A percentile compares a stretch with the other conserved stretches of the same genome.
phyloP scores from a whole-genome alignment of 225 moss, liverwort and hornwort species.

The Neckera pumila region DNA sequence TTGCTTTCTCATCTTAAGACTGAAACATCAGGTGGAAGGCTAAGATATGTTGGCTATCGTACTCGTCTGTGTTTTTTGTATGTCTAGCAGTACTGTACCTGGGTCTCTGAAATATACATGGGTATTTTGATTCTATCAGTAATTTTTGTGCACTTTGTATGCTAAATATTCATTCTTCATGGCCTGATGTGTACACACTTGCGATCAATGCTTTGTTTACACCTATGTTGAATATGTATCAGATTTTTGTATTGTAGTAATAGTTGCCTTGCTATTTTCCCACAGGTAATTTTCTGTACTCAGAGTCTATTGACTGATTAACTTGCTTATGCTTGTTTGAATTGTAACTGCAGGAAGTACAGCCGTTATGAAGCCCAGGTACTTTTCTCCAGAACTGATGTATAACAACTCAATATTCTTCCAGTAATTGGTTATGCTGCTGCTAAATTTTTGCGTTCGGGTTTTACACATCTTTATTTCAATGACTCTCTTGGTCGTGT shows the following conservation, averaged over 20 bases:
- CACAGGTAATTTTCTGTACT: background rate
- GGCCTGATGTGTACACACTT: background rate
- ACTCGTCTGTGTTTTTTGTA: background rate
- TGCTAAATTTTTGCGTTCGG: background rate
- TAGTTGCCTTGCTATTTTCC: background rate
- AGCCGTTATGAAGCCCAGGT: constrained; percentile 91
- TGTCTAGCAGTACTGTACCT: background rate
- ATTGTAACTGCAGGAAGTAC: constrained; percentile 57
- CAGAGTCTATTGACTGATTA: background rate
- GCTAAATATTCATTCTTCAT: background rate
- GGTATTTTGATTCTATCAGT: background rate
- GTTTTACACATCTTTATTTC: background rate
- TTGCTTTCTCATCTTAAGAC: background rate
- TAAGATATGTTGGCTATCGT: background rate
- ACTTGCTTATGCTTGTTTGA: background rate
- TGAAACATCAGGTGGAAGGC: background rate
- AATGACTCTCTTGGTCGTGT: background rate
- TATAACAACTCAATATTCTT: background rate
- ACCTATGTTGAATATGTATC: background rate
- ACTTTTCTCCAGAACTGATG: background rate
- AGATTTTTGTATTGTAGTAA: background rate
- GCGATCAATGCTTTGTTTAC: background rate
- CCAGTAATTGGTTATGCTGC: background rate
- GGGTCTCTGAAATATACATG: background rate
- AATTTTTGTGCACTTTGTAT: background rate